Conservation (phyloP, 345 rosid genomes). For the Raphanus raphanistrum region DNA sequence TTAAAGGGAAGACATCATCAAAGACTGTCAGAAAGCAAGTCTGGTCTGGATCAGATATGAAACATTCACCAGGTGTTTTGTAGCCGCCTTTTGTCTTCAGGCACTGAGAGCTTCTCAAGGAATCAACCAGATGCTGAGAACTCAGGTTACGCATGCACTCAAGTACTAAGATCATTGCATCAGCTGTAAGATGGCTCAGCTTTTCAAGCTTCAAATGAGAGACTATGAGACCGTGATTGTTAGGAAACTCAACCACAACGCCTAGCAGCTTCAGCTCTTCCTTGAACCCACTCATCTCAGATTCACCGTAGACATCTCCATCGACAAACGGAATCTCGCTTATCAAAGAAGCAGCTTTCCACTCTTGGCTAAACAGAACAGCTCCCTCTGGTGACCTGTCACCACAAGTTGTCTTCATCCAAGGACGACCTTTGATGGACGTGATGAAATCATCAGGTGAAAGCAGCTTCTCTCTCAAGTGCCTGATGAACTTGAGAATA, state of each 20-base stretch:
- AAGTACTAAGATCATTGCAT: constrained; percentile 50
- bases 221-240: constrained; percentile 40
- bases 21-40: constrained; percentile 56
- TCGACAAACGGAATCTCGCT: constrained; percentile 62
- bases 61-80: constrained; percentile 54
- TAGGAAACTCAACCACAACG: constrained; percentile 41
- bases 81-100: constrained; percentile 55
- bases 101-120: constrained; percentile 39
- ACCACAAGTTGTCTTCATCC: constrained; percentile 56
- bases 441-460: constrained; percentile 46
- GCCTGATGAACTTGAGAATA: constrained; percentile 54
- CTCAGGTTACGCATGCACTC: constrained; percentile 35
- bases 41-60: constrained; percentile 56
- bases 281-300: constrained; percentile 34
- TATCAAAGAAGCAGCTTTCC: constrained; percentile 54
- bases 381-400: constrained; percentile 52
- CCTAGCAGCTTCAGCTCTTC: constrained; percentile 63
- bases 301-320: constrained; percentile 43
- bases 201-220: constrained; percentile 41
- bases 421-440: constrained; percentile 41
- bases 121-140: constrained; percentile 27
- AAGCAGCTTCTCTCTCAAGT: constrained; percentile 43
- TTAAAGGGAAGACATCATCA: constrained; percentile 41
- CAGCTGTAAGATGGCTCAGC: constrained; percentile 34
- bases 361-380: constrained; percentile 51